Evolutionary conservation across 495 filamentous ascomycete species (phyloP).

Genomic region (Trichoderma virens): DNA sequence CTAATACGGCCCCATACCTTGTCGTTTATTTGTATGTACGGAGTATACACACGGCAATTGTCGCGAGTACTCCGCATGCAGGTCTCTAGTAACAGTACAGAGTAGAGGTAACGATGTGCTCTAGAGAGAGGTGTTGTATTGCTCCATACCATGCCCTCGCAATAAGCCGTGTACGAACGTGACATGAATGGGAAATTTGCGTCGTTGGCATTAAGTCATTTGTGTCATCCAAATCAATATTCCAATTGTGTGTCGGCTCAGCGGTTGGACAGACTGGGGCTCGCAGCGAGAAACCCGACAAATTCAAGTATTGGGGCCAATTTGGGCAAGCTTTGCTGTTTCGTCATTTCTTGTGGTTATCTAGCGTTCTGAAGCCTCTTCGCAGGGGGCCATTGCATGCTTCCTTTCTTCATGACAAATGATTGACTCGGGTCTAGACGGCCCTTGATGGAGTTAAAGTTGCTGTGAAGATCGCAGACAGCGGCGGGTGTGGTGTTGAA

Average conservation of each 20-base stretch:
- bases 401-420: no score
- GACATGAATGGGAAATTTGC: neutral
- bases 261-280: neutral
- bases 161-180: neutral
- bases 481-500: no score
- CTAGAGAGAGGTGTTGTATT: no score
- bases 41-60: neutral
- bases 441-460: no score
- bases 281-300: neutral
- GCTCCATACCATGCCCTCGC: neutral
- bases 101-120: no score
- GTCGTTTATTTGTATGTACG: neutral
- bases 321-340: neutral
- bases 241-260: neutral
- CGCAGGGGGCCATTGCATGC: no score
- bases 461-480: no score
- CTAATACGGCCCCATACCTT: neutral
- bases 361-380: no score
- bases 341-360: neutral
- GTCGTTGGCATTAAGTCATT: neutral
- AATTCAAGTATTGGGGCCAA: no score
- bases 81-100: neutral
- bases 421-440: no score
- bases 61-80: neutral
- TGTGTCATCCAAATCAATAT: neutral